Conservation (phyloP, 2,329 filamentous ascomycete genomes). For the Pseudocercospora fijiensis region DNA sequence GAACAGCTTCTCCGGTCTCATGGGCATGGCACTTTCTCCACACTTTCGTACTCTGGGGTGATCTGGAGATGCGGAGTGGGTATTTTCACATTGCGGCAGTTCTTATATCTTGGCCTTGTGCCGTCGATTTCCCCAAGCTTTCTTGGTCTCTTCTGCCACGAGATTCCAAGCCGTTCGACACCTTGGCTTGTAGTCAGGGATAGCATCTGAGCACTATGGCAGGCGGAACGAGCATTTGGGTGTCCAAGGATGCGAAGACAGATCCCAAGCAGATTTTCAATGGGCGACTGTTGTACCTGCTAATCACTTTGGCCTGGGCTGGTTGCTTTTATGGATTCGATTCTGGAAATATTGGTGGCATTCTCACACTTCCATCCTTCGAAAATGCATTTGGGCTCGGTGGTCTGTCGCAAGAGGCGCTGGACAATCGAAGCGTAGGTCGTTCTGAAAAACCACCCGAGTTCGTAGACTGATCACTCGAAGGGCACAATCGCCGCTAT, state of each 20-base stretch:
- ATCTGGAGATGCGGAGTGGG: conserved; percentile 12
- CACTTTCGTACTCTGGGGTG: conserved; percentile 7
- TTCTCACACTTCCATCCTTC: conserved; percentile 23
- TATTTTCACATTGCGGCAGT: background rate
- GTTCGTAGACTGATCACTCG: background rate
- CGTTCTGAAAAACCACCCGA: background rate
- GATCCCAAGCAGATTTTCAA: conserved; percentile 25
- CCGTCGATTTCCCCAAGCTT: conserved; percentile 2
- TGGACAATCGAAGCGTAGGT: conserved; percentile 10
- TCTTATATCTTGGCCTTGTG: conserved; percentile 9
- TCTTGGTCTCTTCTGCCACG: conserved; percentile 7
- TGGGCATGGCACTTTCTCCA: conserved; percentile 4
- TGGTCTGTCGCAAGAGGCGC: conserved; percentile 13
- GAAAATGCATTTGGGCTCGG: conserved; percentile 23
- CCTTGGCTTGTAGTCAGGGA: background rate
- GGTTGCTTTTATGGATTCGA: conserved; percentile 26
- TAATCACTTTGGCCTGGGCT: conserved; percentile 22
- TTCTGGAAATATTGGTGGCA: conserved; percentile 24
- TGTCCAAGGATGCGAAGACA: conserved; percentile 23
- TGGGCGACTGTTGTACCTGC: conserved; percentile 18
- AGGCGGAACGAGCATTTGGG: conserved; percentile 22
- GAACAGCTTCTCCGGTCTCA: conserved; percentile 7
- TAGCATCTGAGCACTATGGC: conserved; percentile 8
- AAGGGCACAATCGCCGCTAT: conserved; percentile 23
- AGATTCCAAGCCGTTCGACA: conserved; percentile 1